phyloP scores from a whole-genome alignment of 805 yeast species.

The Tetrapisispora namnaoensis region DNA sequence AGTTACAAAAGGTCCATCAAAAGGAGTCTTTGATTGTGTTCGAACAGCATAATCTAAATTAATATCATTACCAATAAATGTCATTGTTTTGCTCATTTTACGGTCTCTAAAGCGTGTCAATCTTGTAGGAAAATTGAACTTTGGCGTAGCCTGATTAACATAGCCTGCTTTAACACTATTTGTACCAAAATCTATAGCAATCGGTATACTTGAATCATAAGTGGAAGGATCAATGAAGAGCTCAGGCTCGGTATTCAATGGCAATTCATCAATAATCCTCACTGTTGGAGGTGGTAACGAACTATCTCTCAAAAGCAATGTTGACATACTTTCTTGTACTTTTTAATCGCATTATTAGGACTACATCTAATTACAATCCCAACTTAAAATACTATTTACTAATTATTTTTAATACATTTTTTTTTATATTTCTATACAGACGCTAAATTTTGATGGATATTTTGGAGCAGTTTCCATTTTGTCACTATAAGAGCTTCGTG shows the following conservation, averaged over 20 bases:
- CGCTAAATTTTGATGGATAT: too few relatives aligned
- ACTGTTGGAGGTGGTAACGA: constrained; percentile 23
- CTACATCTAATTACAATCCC: too few relatives aligned
- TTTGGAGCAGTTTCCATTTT: too few relatives aligned
- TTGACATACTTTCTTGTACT: neutral
- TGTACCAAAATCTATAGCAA: constrained; percentile 83
- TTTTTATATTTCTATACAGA: too few relatives aligned
- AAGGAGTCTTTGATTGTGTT: constrained; percentile 66
- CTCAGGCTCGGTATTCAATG: constrained; percentile 26
- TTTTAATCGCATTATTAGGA: neutral
- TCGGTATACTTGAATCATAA: constrained; percentile 43
- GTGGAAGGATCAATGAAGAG: constrained; percentile 21
- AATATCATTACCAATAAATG: constrained; percentile 77
- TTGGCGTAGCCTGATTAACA: constrained; percentile 38
- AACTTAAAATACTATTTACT: too few relatives aligned
- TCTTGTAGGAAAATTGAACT: constrained; percentile 57
- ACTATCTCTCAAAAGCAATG: constrained; percentile 18
- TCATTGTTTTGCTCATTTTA: constrained; percentile 46
- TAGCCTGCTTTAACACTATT: constrained; percentile 51
- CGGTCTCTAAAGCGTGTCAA: constrained; percentile 75
- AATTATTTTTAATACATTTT: too few relatives aligned
- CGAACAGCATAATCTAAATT: constrained; percentile 59
- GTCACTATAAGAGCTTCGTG: too few relatives aligned
- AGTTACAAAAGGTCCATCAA: constrained; percentile 75
- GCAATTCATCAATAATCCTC: constrained; percentile 21